These are phyloP conservation scores for Lindgomyces ingoldianus DNA, from an alignment of 495 filamentous ascomycete genomes.

Conservation along the genomic window DNA sequence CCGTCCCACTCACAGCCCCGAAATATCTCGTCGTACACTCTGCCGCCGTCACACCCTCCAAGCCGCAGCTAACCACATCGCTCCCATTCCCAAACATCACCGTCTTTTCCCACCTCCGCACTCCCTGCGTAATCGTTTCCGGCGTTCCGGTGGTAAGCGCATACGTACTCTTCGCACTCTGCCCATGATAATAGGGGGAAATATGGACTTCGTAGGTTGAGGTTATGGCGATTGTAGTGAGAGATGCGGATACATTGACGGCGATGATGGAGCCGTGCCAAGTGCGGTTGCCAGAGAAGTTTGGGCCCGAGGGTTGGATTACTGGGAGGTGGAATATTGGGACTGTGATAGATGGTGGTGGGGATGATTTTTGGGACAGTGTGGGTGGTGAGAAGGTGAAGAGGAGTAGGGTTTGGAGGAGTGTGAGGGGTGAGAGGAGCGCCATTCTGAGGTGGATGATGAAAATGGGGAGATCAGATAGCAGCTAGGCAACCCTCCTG, in stretches of 20 bases:
- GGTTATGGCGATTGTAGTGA: background rate
- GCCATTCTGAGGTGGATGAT: too few relatives aligned
- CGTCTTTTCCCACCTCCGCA: background rate
- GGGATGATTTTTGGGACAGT: too few relatives aligned
- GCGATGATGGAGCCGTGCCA: background rate
- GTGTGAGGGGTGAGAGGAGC: too few relatives aligned
- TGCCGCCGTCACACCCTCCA: background rate
- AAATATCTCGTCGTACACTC: background rate
- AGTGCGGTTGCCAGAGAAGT: background rate
- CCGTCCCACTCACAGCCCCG: background rate
- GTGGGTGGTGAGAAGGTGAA: too few relatives aligned
- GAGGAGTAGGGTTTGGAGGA: too few relatives aligned
- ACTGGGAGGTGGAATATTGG: background rate
- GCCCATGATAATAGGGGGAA: background rate
- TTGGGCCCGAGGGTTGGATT: background rate
- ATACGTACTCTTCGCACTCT: background rate
- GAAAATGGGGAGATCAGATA: too few relatives aligned
- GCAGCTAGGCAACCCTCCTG: too few relatives aligned
- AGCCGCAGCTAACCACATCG: background rate
- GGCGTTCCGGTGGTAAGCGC: background rate
- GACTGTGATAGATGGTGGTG: background rate
- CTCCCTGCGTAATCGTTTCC: background rate
- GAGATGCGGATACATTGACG: background rate
- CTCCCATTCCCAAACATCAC: background rate
- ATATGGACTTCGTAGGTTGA: background rate